Percentiles rank a stretch among this genome's conserved stretches.
These are phyloP conservation scores for Morella rubra DNA, from an alignment of 306 rosid species.

Conservation along the genomic window DNA sequence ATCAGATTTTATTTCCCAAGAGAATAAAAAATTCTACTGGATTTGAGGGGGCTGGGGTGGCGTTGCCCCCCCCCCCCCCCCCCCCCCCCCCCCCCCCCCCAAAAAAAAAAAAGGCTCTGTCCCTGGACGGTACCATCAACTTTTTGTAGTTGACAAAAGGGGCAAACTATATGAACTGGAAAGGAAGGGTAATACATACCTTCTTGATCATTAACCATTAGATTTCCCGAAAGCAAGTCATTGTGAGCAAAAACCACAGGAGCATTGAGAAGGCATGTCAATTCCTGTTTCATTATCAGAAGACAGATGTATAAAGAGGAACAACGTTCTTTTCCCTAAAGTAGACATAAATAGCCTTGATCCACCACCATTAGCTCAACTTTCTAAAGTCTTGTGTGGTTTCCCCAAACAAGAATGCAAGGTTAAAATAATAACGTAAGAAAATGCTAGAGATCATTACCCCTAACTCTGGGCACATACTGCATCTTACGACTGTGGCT, in stretches of 20 bases:
- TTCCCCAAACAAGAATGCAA: conserved; percentile 8
- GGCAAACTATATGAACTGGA: conserved; percentile 15
- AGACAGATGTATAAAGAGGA: conserved; percentile 21
- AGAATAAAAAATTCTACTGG: too few relatives aligned
- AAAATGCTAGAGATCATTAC: neutral
- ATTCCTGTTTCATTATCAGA: conserved; percentile 63
- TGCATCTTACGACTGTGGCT: neutral
- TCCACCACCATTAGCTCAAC: conserved; percentile 5
- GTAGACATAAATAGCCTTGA: conserved; percentile 23
- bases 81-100: too few relatives aligned
- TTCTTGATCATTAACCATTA: conserved; percentile 83
- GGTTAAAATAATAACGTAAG: neutral
- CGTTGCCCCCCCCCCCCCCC: too few relatives aligned
- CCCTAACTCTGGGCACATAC: neutral
- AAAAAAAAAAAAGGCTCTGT: too few relatives aligned
- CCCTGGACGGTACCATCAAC: neutral
- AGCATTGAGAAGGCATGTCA: conserved; percentile 62
- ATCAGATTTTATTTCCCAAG: too few relatives aligned
- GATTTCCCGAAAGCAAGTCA: conserved; percentile 92
- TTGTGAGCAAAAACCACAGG: conserved; percentile 87
- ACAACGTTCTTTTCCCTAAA: conserved; percentile 1
- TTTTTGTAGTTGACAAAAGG: neutral
- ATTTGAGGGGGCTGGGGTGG: too few relatives aligned
- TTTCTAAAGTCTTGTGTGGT: conserved; percentile 3
- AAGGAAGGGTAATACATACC: conserved; percentile 48